A percentile compares a stretch with the other conserved stretches of the same genome.
These are phyloP conservation scores for Domatiomyces globalis DNA, from an alignment of 2,329 filamentous ascomycete genomes.

Conservation along the genomic window DNA sequence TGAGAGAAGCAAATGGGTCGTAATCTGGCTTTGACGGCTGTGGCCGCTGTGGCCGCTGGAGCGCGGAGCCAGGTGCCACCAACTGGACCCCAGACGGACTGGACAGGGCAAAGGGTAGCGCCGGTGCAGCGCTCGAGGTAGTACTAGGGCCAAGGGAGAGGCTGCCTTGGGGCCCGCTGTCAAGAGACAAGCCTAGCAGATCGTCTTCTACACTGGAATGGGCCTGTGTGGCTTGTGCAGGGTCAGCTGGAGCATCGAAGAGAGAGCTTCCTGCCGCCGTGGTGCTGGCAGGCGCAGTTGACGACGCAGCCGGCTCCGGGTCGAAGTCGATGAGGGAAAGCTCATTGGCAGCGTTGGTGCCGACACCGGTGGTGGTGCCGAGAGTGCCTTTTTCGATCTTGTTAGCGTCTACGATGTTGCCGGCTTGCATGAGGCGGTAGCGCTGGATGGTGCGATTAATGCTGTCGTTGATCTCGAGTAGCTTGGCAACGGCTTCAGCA, in stretches of 20 bases:
- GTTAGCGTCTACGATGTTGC: slow-evolving; percentile 69
- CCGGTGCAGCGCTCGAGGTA: slow-evolving; percentile 23
- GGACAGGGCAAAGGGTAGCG: slow-evolving; percentile 9
- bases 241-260: slow-evolving; percentile 29
- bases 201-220: slow-evolving; percentile 72
- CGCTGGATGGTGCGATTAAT: slow-evolving; percentile 93
- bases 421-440: slow-evolving; percentile 92
- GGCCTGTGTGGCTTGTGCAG: slow-evolving; percentile 28
- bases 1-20: slow-evolving; percentile 43
- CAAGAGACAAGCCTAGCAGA: slow-evolving; percentile 73
- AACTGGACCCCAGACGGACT: background rate
- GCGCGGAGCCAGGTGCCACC: background rate
- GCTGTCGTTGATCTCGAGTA: slow-evolving; percentile 96
- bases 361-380: slow-evolving; percentile 50
- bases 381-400: slow-evolving; percentile 72
- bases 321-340: slow-evolving; percentile 86
- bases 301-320: slow-evolving; percentile 34
- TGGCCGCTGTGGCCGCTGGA: slow-evolving; percentile 24
- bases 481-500: slow-evolving; percentile 83
- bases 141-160: slow-evolving; percentile 70
- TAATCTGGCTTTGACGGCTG: slow-evolving; percentile 38
- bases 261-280: slow-evolving; percentile 27
- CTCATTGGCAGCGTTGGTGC: slow-evolving; percentile 58
- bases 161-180: slow-evolving; percentile 60
- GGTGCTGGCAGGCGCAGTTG: background rate